These are phyloP conservation scores for Boechera stricta DNA, from an alignment of 345 rosid genomes.

Conservation along the genomic window DNA sequence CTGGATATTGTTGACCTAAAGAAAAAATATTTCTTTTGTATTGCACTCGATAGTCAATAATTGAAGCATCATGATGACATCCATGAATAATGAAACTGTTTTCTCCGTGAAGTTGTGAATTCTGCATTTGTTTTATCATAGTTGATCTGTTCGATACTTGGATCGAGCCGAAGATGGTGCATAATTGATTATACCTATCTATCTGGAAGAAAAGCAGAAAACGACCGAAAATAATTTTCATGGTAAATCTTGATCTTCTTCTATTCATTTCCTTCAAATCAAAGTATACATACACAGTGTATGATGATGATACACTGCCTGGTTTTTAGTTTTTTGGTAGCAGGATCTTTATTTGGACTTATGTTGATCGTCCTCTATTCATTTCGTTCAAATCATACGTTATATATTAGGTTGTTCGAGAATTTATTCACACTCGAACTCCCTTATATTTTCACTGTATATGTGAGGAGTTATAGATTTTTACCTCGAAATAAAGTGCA, in stretches of 20 bases:
- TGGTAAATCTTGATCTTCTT: neutral
- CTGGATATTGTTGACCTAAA: conserved; percentile 35
- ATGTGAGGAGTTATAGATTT: too few species aligned
- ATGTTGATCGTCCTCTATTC: too few species aligned
- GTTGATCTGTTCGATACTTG: neutral
- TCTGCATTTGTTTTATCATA: conserved; percentile 3
- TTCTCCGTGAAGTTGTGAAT: neutral
- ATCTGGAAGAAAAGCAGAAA: neutral
- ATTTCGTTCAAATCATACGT: too few species aligned
- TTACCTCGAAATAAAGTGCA: neutral
- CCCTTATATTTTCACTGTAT: too few species aligned
- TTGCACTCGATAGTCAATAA: conserved; percentile 34
- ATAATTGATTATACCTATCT: neutral
- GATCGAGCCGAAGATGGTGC: neutral
- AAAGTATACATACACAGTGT: neutral
- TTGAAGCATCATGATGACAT: conserved; percentile 34
- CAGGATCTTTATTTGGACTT: too few species aligned
- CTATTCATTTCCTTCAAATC: neutral
- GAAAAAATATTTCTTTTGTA: conserved; percentile 21
- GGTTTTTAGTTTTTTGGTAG: too few species aligned
- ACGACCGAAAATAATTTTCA: neutral
- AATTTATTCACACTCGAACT: too few species aligned
- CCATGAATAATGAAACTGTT: conserved; percentile 35
- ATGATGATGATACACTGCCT: too few species aligned
- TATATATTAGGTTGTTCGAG: too few species aligned